phyloP scores from a whole-genome alignment of 345 rosid genomes.

The Brassica carinata region DNA sequence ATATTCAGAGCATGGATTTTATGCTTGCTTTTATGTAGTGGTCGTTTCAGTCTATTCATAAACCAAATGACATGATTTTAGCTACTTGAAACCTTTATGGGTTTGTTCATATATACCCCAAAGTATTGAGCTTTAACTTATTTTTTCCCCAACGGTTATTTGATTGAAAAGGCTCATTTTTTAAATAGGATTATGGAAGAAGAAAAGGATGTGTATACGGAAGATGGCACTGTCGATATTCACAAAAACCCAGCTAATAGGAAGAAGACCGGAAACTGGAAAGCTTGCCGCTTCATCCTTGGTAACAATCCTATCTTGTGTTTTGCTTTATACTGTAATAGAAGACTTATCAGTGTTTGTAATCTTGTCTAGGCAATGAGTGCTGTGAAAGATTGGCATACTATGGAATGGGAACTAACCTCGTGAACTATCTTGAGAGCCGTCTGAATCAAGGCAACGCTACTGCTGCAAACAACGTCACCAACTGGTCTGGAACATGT shows the following conservation, averaged over 20 bases:
- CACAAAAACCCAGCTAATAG: constrained; percentile 72
- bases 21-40: not conserved
- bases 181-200: constrained; percentile 56
- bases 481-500: constrained; percentile 96
- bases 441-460: constrained; percentile 78
- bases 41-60: not conserved
- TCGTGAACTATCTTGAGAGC: constrained; percentile 73
- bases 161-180: not conserved
- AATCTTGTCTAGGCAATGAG: constrained; percentile 63
- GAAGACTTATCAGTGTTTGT: not conserved
- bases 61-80: not conserved
- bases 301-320: not conserved
- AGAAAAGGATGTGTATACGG: constrained; percentile 58
- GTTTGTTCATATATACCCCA: not conserved
- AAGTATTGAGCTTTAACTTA: not conserved
- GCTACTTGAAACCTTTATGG: not conserved
- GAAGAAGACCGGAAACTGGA: constrained; percentile 87
- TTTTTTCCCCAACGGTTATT: not conserved
- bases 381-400: constrained; percentile 97
- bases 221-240: constrained; percentile 79
- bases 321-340: not conserved
- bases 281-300: constrained; percentile 83
- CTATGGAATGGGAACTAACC: constrained; percentile 98
- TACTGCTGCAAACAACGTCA: constrained; percentile 74
- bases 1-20: not conserved